These are phyloP conservation scores for Cladosporium sp. DNA, from an alignment of 2,329 filamentous ascomycete genomes.

Conservation along the genomic window DNA sequence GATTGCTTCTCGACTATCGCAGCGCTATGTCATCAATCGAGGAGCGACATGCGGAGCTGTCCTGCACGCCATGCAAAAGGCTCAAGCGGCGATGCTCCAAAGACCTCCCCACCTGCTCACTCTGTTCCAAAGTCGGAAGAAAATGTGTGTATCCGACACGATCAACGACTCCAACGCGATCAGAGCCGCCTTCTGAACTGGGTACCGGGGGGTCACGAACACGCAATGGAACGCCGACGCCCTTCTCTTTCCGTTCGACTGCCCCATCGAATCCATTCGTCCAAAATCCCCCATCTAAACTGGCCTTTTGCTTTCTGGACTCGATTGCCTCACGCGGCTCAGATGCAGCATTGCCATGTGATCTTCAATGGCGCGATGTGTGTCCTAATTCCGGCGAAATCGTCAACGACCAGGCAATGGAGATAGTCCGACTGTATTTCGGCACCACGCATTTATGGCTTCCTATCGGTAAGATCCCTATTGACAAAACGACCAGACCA, in stretches of 20 bases:
- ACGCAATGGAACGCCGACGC: background rate
- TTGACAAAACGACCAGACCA: constrained; percentile 5
- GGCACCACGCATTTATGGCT: constrained; percentile 16
- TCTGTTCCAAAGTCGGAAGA: constrained; percentile 16
- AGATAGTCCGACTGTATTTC: constrained; percentile 9
- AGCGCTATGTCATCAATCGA: background rate
- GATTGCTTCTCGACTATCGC: too few species aligned
- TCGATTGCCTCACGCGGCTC: constrained; percentile 16
- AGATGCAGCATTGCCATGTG: background rate
- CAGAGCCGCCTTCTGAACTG: background rate
- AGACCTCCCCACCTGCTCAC: constrained; percentile 14
- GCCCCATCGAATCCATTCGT: background rate
- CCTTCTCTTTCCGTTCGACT: background rate
- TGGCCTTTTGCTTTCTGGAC: constrained; percentile 15
- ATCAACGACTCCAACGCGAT: constrained; percentile 4
- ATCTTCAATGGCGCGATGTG: constrained; percentile 14
- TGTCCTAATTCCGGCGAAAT: background rate
- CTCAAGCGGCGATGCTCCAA: constrained; percentile 21
- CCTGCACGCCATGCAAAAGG: constrained; percentile 17
- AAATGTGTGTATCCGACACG: constrained; percentile 16
- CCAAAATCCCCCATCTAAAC: background rate
- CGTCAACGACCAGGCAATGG: constrained; percentile 4
- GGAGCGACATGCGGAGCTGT: constrained; percentile 2
- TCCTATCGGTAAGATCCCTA: constrained; percentile 8
- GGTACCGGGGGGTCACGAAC: background rate